Percentiles rank a stretch among this genome's conserved stretches.
Evolutionary conservation across 106 monocot genomes (phyloP).

Genomic region (Dioscorea dumetorum): DNA sequence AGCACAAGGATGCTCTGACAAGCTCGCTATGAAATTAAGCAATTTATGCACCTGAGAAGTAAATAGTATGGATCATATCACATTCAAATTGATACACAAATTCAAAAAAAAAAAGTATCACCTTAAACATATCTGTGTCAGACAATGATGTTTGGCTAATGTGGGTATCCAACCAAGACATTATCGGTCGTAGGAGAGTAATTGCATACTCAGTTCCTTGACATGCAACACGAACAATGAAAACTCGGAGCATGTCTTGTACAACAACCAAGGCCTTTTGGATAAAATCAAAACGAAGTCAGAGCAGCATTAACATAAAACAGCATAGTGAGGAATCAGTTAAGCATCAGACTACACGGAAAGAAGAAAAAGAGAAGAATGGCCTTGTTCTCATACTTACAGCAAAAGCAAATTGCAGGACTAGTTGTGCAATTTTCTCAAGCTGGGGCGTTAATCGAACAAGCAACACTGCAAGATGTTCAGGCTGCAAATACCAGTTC

Average conservation of each 20-base stretch:
- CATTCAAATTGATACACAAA: neutral
- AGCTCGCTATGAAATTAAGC: slow-evolving; percentile 69
- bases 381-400: slow-evolving; percentile 27
- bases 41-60: slow-evolving; percentile 65
- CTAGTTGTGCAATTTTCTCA: slow-evolving; percentile 57
- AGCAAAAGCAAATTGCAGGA: slow-evolving; percentile 71
- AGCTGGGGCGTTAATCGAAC: slow-evolving; percentile 63
- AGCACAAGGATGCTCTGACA: slow-evolving; percentile 70
- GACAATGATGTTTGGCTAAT: slow-evolving; percentile 43
- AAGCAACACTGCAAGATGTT: slow-evolving; percentile 45
- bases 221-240: slow-evolving; percentile 75
- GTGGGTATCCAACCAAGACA: slow-evolving; percentile 55
- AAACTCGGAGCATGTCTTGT: slow-evolving; percentile 89
- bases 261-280: slow-evolving; percentile 67
- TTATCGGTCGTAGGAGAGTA: slow-evolving; percentile 61
- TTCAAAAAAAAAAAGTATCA: slow-evolving; percentile 7
- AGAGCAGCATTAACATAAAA: neutral
- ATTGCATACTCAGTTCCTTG: slow-evolving; percentile 67
- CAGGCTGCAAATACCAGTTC: slow-evolving; percentile 74
- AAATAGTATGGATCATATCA: neutral
- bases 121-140: slow-evolving; percentile 65
- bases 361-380: neutral
- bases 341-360: too few species aligned
- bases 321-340: neutral
- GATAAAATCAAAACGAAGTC: neutral